A percentile compares a stretch with the other conserved stretches of the same genome.
Evolutionary conservation across 352 stramenopile genomes (phyloP).

Genomic region (Phytophthora macrochlamydospora): DNA sequence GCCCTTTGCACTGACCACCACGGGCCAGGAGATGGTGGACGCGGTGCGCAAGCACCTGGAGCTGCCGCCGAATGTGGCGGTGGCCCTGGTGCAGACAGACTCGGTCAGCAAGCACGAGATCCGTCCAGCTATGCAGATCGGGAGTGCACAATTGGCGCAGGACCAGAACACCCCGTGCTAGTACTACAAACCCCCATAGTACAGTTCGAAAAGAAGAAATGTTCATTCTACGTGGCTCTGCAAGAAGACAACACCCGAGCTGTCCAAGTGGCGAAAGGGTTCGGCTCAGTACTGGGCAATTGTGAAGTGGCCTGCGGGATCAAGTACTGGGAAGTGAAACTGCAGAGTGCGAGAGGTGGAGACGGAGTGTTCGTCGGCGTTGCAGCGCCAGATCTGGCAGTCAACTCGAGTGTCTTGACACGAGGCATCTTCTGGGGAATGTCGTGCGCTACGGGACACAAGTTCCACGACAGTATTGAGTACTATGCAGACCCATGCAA

Average conservation of each 20-base stretch:
- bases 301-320: conserved; percentile 60
- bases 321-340: conserved; percentile 86
- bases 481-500: conserved; percentile 75
- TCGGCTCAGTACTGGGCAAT: conserved; percentile 67
- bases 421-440: conserved; percentile 78
- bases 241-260: conserved; percentile 57
- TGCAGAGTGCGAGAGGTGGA: conserved; percentile 51
- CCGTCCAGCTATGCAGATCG: conserved; percentile 51
- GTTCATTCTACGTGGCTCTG: conserved; percentile 56
- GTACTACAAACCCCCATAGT: conserved; percentile 70
- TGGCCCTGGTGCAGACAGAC: conserved; percentile 79
- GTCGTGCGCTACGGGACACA: conserved; percentile 78
- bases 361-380: conserved; percentile 82
- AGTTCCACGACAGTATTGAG: conserved; percentile 75
- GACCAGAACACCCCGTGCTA: conserved; percentile 68
- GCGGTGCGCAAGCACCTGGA: conserved; percentile 58
- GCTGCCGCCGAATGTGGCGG: conserved; percentile 52
- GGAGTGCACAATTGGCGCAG: conserved; percentile 72
- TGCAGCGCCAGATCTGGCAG: conserved; percentile 48
- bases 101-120: conserved; percentile 79
- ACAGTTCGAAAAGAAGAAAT: conserved; percentile 70
- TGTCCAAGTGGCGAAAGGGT: conserved; percentile 68
- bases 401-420: conserved; percentile 66
- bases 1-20: conserved; percentile 58
- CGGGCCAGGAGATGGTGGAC: conserved; percentile 59